Percentiles rank a stretch among this genome's conserved stretches.
Evolutionary conservation across 352 stramenopile species (phyloP).

Genomic region (Phytopythium oedochilum): DNA sequence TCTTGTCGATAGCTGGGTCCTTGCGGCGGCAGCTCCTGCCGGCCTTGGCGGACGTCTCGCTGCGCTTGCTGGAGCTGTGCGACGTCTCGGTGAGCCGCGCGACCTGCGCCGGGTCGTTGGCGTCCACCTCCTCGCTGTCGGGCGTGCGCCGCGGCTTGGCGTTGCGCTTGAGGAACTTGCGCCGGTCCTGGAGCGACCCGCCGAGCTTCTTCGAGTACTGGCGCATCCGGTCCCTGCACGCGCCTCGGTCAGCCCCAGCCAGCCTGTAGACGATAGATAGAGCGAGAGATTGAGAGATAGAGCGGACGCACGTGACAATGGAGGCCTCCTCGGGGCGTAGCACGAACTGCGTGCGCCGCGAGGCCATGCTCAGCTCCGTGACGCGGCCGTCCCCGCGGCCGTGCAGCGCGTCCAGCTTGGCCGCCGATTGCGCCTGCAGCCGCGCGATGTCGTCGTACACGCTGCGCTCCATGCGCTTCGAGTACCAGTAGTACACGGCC

Average conservation of each 20-base stretch:
- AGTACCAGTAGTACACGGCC: slow-evolving; percentile 60
- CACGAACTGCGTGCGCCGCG: slow-evolving; percentile 70
- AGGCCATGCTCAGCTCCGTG: slow-evolving; percentile 33
- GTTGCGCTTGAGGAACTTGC: slow-evolving; percentile 63
- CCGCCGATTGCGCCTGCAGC: slow-evolving; percentile 45
- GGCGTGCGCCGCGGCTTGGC: slow-evolving; percentile 15
- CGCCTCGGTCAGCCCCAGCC: not conserved
- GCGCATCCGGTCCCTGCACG: slow-evolving; percentile 54
- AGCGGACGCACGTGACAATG: slow-evolving; percentile 64
- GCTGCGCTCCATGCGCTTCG: slow-evolving; percentile 43
- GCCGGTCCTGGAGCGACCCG: slow-evolving; percentile 53
- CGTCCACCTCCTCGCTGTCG: slow-evolving; percentile 14
- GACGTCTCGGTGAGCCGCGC: slow-evolving; percentile 3
- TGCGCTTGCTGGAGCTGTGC: slow-evolving; percentile 7
- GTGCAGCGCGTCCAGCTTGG: slow-evolving; percentile 66
- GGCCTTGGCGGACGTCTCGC: slow-evolving; percentile 9
- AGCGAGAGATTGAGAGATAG: not conserved
- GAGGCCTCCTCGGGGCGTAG: slow-evolving; percentile 45
- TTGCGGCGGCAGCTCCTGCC: slow-evolving; percentile 12
- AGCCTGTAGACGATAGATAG: not conserved
- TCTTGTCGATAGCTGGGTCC: slow-evolving; percentile 23
- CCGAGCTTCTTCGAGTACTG: slow-evolving; percentile 74
- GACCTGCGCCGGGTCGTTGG: slow-evolving; percentile 26
- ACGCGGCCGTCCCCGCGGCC: slow-evolving; percentile 45
- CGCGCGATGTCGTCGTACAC: slow-evolving; percentile 71